Evolutionary conservation across 2,329 filamentous ascomycete genomes (phyloP).

Genomic region (Catunica adiposa): DNA sequence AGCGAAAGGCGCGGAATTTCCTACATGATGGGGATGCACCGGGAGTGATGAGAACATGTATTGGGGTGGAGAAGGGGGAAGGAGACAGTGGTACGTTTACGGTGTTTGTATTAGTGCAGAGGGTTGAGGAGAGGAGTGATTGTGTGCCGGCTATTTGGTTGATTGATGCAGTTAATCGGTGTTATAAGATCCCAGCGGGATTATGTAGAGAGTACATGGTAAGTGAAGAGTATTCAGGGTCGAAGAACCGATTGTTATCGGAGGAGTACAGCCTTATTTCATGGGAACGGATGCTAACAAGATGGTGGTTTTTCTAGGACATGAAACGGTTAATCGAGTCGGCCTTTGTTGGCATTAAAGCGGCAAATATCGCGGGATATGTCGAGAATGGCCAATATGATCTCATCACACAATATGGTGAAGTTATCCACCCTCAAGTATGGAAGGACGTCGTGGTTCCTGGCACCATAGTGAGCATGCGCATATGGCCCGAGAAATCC

Average conservation of each 20-base stretch:
- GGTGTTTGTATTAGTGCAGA: neutral
- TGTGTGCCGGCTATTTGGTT: neutral
- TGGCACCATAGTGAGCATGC: neutral
- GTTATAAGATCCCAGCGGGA: neutral
- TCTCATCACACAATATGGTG: conserved; percentile 3
- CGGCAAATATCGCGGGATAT: neutral
- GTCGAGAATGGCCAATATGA: conserved; percentile 1
- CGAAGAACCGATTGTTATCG: too few relatives aligned
- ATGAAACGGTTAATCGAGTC: neutral
- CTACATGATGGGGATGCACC: neutral
- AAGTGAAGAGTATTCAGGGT: too few relatives aligned
- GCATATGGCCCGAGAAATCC: neutral
- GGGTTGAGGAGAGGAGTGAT: neutral
- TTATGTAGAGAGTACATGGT: neutral
- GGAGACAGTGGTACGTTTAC: neutral
- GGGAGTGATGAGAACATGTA: neutral
- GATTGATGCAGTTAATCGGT: conserved; percentile 4
- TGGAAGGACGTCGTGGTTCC: neutral
- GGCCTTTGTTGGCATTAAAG: neutral
- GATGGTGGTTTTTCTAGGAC: neutral
- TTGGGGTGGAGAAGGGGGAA: neutral
- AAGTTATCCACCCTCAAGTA: neutral
- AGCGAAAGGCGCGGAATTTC: neutral
- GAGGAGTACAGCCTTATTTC: neutral
- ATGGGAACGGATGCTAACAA: neutral